Evolutionary conservation across 2,329 filamentous ascomycete genomes (phyloP).

Genomic region (Colletotrichum salicis): DNA sequence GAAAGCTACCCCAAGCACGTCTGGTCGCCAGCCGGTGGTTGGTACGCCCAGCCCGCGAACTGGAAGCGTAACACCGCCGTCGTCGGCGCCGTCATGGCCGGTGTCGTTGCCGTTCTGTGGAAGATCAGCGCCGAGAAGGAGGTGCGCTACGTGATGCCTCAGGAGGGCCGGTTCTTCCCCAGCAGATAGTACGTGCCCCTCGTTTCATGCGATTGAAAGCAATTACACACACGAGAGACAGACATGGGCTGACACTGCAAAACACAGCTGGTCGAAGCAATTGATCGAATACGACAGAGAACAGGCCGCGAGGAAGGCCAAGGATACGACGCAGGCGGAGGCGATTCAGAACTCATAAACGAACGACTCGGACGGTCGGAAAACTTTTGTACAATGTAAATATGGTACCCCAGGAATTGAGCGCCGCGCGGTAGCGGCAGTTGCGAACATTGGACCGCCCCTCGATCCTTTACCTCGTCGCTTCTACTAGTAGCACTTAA

Average conservation of each 20-base stretch:
- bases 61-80: constrained; percentile 93
- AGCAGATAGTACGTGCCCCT: constrained; percentile 77
- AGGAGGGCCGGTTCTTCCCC: constrained; percentile 81
- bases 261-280: constrained; percentile 56
- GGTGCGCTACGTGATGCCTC: constrained; percentile 78
- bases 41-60: constrained; percentile 94
- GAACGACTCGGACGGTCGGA: constrained; percentile 5
- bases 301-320: constrained; percentile 48
- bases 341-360: constrained; percentile 34
- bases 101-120: constrained; percentile 75
- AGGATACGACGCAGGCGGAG: constrained; percentile 38
- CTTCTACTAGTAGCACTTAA: background rate
- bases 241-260: constrained; percentile 22
- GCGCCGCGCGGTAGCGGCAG: constrained; percentile 24
- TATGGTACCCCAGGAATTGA: constrained; percentile 34
- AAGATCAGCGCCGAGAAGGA: constrained; percentile 80
- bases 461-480: background rate
- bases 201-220: background rate
- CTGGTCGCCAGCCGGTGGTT: constrained; percentile 98
- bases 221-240: background rate
- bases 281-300: constrained; percentile 58
- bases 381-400: constrained; percentile 33
- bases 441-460: constrained; percentile 13
- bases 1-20: constrained; percentile 95
- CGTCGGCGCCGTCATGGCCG: constrained; percentile 74